Evolutionary conservation across 306 rosid species (phyloP).

Genomic region (Mimosa pudica): DNA sequence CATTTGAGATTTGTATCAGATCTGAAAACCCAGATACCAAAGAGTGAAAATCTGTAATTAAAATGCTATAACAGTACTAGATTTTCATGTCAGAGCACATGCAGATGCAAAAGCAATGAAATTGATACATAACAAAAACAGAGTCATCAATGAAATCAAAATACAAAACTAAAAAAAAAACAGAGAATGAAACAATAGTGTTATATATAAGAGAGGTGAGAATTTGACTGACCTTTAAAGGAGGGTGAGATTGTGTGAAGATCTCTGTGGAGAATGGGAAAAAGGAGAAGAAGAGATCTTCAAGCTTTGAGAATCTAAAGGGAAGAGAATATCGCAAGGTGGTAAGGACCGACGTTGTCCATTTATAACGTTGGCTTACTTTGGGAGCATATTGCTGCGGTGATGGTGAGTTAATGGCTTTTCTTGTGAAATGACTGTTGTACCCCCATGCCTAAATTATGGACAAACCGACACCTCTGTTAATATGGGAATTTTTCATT

Average conservation of each 20-base stretch:
- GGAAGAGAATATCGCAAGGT: not conserved
- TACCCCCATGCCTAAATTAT: not conserved
- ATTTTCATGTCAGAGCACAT: constrained; percentile 18
- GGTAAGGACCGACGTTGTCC: not conserved
- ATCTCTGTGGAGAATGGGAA: not conserved
- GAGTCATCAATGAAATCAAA: not conserved
- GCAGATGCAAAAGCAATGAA: constrained; percentile 13
- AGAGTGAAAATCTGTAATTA: constrained; percentile 24
- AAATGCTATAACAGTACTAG: not conserved
- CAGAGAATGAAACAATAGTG: not conserved
- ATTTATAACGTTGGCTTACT: not conserved
- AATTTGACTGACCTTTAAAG: constrained; percentile 42
- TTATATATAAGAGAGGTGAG: not conserved
- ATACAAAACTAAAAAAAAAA: not conserved
- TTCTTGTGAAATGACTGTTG: not conserved
- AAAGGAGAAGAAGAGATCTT: constrained; percentile 11
- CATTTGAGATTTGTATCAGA: constrained; percentile 44
- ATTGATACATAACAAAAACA: not conserved
- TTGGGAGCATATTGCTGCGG: not conserved
- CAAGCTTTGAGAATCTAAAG: constrained; percentile 23
- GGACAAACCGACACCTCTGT: not conserved
- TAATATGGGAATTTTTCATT: not conserved
- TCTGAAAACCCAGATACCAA: constrained; percentile 52
- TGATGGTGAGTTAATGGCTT: not conserved
- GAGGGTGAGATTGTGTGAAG: not conserved